phyloP scores from a whole-genome alignment of 352 stramenopile genomes.

The Detonula confervacea region DNA sequence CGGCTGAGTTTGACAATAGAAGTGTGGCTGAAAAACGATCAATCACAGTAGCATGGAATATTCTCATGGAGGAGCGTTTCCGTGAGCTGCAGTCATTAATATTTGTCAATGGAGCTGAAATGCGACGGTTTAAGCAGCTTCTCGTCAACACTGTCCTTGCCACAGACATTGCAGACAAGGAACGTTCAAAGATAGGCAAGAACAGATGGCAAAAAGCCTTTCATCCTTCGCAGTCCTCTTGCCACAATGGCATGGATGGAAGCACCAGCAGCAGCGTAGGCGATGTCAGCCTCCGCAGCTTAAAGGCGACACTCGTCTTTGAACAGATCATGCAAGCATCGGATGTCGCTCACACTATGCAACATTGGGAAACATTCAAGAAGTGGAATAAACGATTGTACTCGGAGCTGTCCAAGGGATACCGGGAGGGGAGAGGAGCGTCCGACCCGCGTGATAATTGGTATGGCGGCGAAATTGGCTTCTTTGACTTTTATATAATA shows the following conservation, averaged over 20 bases:
- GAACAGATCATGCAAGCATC: conserved; percentile 59
- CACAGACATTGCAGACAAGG: conserved; percentile 61
- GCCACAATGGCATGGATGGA: neutral
- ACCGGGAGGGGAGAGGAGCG: conserved; percentile 31
- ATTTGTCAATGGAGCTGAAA: conserved; percentile 48
- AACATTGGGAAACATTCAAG: conserved; percentile 52
- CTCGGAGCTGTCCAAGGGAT: conserved; percentile 39
- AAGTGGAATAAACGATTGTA: conserved; percentile 61
- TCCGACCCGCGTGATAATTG: conserved; percentile 39
- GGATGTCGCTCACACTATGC: conserved; percentile 56
- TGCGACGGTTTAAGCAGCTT: conserved; percentile 57
- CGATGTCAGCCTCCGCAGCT: conserved; percentile 25
- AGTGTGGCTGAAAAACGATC: conserved; percentile 68
- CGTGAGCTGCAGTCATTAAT: conserved; percentile 50
- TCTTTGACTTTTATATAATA: conserved; percentile 65
- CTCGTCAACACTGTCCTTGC: conserved; percentile 43
- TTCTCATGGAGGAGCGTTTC: conserved; percentile 59
- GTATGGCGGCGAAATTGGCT: conserved; percentile 59
- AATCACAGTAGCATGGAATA: conserved; percentile 61
- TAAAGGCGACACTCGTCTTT: conserved; percentile 44
- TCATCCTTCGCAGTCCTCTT: conserved; percentile 11
- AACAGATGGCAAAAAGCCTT: conserved; percentile 46
- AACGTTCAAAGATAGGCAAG: conserved; percentile 16
- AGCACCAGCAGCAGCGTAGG: neutral
- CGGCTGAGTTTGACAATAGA: conserved; percentile 46